Evolutionary conservation across 116 monocot genomes (phyloP), one percentile per base, ranked within the genome.

Genomic region (Papilionanthe hybrid): DNA sequence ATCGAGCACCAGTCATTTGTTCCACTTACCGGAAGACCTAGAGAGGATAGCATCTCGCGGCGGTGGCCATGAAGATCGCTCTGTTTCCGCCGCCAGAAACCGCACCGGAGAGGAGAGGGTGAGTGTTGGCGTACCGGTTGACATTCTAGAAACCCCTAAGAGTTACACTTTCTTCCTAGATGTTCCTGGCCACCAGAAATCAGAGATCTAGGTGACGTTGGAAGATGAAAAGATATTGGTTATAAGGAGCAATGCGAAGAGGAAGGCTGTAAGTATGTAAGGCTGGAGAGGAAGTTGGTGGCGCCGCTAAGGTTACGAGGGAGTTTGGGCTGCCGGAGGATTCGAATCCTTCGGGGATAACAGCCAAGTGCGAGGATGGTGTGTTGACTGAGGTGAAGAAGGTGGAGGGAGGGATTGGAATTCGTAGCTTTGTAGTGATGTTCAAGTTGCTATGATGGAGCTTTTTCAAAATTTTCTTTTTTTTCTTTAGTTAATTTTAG

Each of bases 121-220:
- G n/a, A n/a, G n/a, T n/a, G n/a, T n/a, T n/a, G n/a, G n/a, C n/a
- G n/a, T n/a, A n/a, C 86, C 91, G 13, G 89, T 89, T 49, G 92
- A 95, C 80, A 84, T 95, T 17, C 76, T 91, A 29, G 95, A 93
- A 84, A 86, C 74, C 1, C 50, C 77, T 9, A 87, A n/a, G 48
- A 76, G 58, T 28, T 95, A 95, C 82, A 65, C 76, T 74, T 93
- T 95, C 87, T 81, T 82, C 81, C 55, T 89, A 48, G 95, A 95
- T 84, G 92, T 95, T 50, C 95, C 95, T 44, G 95, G 95, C 32
- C 78, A 92, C 18, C 82, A 89, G 71, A 95, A 95, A 44, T 81
- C 92, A 2, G 92, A n/a, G n/a, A n/a, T n/a, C n/a, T n/a, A n/a
- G n/a, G n/a, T n/a, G n/a, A n/a, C n/a, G n/a, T n/a, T n/a, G n/a